Evolutionary conservation across 2,329 filamentous ascomycete genomes (phyloP), one percentile per base, ranked within the genome.

Genomic region (Ceratocystiopsis sp.): DNA sequence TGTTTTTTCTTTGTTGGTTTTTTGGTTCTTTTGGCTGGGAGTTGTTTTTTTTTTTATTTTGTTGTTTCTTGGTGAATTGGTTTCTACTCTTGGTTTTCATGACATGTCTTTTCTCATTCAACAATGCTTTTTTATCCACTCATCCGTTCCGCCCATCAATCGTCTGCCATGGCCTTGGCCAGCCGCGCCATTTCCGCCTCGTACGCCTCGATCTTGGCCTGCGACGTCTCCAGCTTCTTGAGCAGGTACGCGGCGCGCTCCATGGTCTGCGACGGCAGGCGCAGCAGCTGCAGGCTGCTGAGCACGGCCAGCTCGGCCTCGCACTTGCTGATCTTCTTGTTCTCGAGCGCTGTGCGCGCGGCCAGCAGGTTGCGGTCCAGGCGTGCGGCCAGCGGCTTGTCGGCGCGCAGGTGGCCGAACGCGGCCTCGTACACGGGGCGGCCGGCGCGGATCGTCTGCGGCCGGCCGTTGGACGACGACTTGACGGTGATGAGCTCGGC

Each of bases 351-450:
- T 19, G 77, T 74, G 45, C 83, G 62, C 56, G 89, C 78, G 0
- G 66, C 68, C 18, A 93, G 54, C 16, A 86, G 67, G 1, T 74
- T 72, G 12, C 93, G 64, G 53, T 85, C 79, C 58, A 95, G 73
- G 50, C 78, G 75, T 34, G 81, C 79, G 37, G 70, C 69, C 37
- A 95, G 66, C 1, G 85, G 84, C 8, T 69, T 66, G 55, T 95
- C 87, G 38, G 73, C 63, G 0, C 77, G 70, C 35, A 95, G 63
- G 35, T 73, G 67, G 46, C 71, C 69, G 62, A 96, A 96, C 0
- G 87, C 87, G 1, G 87, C 77, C 45, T 78, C 75, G 59, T 89
- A 93, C 21, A 96, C 80, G 0, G 89, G 87, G 55, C 84, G 85
- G 18, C 86, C 86, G 0, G 85, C 80, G 43, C 71, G 78, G 57